A percentile compares a stretch with the other conserved stretches of the same genome.
Evolutionary conservation across 495 filamentous ascomycete genomes (phyloP).

Genomic region (Penicillium waksmanii): DNA sequence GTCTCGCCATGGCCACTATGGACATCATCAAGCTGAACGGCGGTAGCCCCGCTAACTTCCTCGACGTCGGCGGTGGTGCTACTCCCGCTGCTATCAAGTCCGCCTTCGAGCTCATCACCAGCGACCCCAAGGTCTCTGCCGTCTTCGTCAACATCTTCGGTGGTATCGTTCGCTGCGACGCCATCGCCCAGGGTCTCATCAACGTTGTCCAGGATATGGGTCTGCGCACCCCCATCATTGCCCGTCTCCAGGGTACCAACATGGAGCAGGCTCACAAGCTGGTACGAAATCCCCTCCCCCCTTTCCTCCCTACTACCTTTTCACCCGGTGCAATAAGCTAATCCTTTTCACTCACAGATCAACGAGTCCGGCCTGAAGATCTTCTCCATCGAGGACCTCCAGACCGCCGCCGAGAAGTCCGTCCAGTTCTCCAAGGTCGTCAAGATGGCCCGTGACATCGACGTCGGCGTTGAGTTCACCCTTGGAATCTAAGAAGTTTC

Average conservation of each 20-base stretch:
- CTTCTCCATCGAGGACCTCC: constrained; percentile 98
- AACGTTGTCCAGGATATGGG: constrained; percentile 91
- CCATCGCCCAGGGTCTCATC: constrained; percentile 95
- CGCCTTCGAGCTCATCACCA: constrained; percentile 97
- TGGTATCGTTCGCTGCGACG: constrained; percentile 97
- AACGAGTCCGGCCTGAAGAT: constrained; percentile 99
- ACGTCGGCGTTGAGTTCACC: constrained; percentile 97
- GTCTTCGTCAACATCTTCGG: constrained; percentile 99
- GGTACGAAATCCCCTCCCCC: constrained; percentile 44
- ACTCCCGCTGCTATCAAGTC: constrained; percentile 95
- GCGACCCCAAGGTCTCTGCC: constrained; percentile 95
- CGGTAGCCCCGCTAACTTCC: constrained; percentile 94
- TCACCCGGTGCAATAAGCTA: too few species aligned
- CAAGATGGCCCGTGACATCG: constrained; percentile 98
- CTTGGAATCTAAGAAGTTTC: constrained; percentile 74
- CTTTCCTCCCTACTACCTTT: too few species aligned
- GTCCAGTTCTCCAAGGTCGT: constrained; percentile 99
- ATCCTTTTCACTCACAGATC: constrained; percentile 46
- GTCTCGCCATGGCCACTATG: constrained; percentile 99
- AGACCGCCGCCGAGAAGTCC: constrained; percentile 95
- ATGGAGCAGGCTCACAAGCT: constrained; percentile 93
- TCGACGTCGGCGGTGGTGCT: constrained; percentile 96
- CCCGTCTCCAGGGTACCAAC: constrained; percentile 96
- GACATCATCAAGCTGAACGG: constrained; percentile 99
- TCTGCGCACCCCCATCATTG: constrained; percentile 93